These are phyloP conservation scores for Rosa persica DNA, from an alignment of 306 rosid genomes.

Conservation along the genomic window DNA sequence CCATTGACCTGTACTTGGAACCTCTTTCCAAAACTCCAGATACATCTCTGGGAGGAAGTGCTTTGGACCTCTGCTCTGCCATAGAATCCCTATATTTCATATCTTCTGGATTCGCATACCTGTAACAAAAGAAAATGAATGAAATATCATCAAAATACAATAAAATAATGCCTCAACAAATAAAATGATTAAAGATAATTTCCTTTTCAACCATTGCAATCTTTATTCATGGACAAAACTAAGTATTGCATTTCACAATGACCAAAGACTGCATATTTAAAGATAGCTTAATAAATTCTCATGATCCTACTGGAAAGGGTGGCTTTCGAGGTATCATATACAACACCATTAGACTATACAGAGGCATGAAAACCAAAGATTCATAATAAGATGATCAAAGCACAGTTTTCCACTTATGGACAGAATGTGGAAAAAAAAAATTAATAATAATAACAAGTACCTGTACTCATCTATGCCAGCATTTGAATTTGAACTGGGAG, in stretches of 20 bases:
- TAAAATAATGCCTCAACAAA: background rate
- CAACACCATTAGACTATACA: background rate
- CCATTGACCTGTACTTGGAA: slow-evolving; percentile 63
- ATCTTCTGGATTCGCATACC: slow-evolving; percentile 67
- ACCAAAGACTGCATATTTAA: background rate
- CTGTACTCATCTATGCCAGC: slow-evolving; percentile 70
- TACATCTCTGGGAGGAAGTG: slow-evolving; percentile 51
- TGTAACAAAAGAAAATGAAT: slow-evolving; percentile 34
- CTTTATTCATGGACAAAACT: background rate
- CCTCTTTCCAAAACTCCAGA: slow-evolving; percentile 64
- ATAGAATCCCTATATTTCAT: slow-evolving; percentile 57
- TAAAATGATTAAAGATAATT: background rate
- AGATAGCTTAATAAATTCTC: background rate
- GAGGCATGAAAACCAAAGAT: background rate
- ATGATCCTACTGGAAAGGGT: background rate
- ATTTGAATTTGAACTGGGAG: slow-evolving; percentile 64
- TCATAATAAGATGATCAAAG: background rate
- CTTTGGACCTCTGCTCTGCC: slow-evolving; percentile 59
- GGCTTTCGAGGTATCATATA: background rate
- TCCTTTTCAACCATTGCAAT: slow-evolving; percentile 1
- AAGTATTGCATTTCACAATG: background rate
- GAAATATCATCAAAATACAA: background rate
- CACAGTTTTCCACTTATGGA: slow-evolving; percentile 14
- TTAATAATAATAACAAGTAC: slow-evolving; percentile 28
- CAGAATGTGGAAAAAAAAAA: background rate